Percentiles rank a stretch among this genome's conserved stretches.
These are phyloP conservation scores for Solanum corneliomulleri DNA, from an alignment of 257 asterid genomes.

Conservation along the genomic window DNA sequence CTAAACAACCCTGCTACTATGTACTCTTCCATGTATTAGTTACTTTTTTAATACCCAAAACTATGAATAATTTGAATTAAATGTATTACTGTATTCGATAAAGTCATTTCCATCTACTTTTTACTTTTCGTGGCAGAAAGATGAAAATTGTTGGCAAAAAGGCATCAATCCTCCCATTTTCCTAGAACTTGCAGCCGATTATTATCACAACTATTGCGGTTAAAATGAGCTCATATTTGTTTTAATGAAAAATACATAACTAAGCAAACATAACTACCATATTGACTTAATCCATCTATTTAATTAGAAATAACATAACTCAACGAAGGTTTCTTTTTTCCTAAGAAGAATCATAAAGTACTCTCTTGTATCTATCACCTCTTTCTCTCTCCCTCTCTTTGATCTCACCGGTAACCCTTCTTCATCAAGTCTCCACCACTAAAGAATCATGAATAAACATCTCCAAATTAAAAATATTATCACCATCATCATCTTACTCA, in stretches of 20 bases:
- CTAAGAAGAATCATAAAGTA: not conserved
- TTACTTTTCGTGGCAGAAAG: not conserved
- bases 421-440: not conserved
- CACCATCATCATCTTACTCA: not conserved
- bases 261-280: not conserved
- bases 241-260: not conserved
- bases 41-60: not conserved
- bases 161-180: not conserved
- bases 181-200: not conserved
- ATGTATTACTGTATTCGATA: not conserved
- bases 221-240: not conserved
- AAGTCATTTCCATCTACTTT: not conserved
- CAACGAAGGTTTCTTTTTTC: not conserved
- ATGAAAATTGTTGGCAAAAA: not conserved
- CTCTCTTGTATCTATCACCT: not conserved
- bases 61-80: not conserved
- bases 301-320: not conserved
- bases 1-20: not conserved
- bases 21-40: not conserved
- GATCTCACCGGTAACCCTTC: not conserved
- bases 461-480: not conserved
- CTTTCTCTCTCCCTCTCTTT: not conserved
- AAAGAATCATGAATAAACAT: not conserved
- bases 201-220: not conserved
- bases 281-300: not conserved